A percentile compares a stretch with the other conserved stretches of the same genome.
phyloP scores from a whole-genome alignment of 257 asterid species.

The Fraxinus quadrangulata region DNA sequence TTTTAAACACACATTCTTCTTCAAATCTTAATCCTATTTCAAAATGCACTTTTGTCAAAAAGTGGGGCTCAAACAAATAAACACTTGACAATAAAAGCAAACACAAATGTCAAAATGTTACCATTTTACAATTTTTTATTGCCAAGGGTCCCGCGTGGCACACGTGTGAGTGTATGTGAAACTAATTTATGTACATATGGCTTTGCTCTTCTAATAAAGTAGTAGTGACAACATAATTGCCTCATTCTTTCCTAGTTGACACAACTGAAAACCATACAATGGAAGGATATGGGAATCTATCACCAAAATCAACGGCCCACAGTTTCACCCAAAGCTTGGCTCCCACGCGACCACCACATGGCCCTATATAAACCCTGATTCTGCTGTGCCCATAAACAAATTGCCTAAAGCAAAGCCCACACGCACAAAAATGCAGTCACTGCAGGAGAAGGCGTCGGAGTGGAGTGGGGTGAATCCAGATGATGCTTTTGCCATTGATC shows the following conservation, averaged over 20 bases:
- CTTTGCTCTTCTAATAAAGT: too few species aligned
- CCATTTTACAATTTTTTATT: too few species aligned
- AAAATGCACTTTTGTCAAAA: too few species aligned
- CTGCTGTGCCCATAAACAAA: neutral
- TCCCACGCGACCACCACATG: conserved; percentile 54
- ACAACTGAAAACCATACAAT: neutral
- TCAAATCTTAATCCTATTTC: too few species aligned
- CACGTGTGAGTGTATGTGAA: too few species aligned
- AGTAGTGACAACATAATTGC: neutral
- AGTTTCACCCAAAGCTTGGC: conserved; percentile 31
- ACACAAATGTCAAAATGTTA: too few species aligned
- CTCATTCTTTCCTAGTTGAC: neutral
- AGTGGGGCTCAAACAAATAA: too few species aligned
- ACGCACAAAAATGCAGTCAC: conserved; percentile 61
- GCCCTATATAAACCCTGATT: conserved; percentile 30
- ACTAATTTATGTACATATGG: too few species aligned
- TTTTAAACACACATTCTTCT: too few species aligned
- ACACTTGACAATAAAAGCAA: too few species aligned
- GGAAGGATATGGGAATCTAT: neutral
- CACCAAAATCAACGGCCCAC: neutral
- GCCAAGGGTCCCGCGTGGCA: too few species aligned
- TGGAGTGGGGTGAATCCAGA: conserved; percentile 73
- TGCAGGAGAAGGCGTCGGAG: conserved; percentile 91
- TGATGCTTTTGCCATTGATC: conserved; percentile 86
- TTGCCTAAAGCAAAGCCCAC: neutral